Base-by-base conservation (phyloP, 192 early-diverging fungal species). In the Coemansia sp. region DNA sequence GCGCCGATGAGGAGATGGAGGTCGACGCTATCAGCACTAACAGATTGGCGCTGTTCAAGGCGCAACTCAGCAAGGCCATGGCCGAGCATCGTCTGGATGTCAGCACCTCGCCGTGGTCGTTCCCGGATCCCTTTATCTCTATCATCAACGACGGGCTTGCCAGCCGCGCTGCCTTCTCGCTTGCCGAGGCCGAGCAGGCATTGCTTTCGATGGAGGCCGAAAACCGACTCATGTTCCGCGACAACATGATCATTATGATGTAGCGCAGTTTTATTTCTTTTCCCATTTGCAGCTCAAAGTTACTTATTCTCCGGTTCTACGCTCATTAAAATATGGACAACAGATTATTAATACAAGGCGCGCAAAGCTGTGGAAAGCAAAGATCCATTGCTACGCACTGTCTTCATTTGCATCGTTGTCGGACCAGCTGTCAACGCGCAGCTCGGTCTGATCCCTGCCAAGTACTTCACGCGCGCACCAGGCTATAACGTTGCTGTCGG, bases 161-260 rank as follows among this genome's bases (percentile, higher is more conserved):
- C 14, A 32, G 35, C 8, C 43, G 20, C 11, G 55, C 62, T 1
- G 55, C 58, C 15, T 90, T 87, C 55, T 74, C 76, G 17, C 46
- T 69, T 2, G 50, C 52, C 38, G 87, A 90, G 78, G 80, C 81
- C 2, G 78, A 83, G 21, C 64, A 64, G 1, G 84, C 83, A 12
- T 65, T 90, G 50, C 59, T 68, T 25, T 64, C 58, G 31, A 81
- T 90, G 88, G 67, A 79, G 47, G 55, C 62, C 11, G 80, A 70
- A 21, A 90, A 90, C 65, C 80, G 86, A 32, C 66, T 90, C 23
- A 88, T 88, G 85, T 88, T 82, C 63, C 81, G 79, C 27, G 82
- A 82, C 48, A 80, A 79, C 20, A 72, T 81, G 44, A 68, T 87
- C 40, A 81, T 87, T 54, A 75, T 81, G 59, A 86, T 90, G 62